These are phyloP conservation scores for Camelina neglecta DNA, from an alignment of 345 rosid genomes.

Conservation along the genomic window DNA sequence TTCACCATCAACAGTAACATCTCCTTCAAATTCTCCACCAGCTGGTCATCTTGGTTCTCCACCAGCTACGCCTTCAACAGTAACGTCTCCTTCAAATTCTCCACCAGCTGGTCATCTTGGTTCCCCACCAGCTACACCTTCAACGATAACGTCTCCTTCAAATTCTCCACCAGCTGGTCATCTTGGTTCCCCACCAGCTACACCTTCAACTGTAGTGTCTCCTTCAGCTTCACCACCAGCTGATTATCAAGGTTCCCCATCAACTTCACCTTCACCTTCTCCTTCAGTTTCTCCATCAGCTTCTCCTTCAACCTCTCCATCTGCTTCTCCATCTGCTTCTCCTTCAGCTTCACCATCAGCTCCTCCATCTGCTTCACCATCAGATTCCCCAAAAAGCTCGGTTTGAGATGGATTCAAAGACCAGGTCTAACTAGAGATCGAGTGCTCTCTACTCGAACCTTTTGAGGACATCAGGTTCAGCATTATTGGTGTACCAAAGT, in stretches of 20 bases:
- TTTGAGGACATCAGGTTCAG: too few relatives aligned
- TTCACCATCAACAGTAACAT: neutral
- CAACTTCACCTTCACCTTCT: constrained; percentile 8
- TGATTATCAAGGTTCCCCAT: neutral
- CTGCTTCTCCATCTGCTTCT: neutral
- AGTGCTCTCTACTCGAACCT: too few relatives aligned
- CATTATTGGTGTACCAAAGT: too few relatives aligned
- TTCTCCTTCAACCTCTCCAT: neutral
- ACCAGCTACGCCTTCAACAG: neutral
- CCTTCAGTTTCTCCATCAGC: neutral
- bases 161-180: neutral
- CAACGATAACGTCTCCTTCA: neutral
- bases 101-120: neutral
- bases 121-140: neutral
- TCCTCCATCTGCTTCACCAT: neutral
- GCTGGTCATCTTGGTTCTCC: neutral
- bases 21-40: constrained; percentile 12
- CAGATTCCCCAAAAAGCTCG: too few relatives aligned
- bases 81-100: constrained; percentile 2
- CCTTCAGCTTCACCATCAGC: neutral
- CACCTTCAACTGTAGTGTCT: neutral
- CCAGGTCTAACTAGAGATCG: too few relatives aligned
- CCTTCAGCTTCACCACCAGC: neutral
- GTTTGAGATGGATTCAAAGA: too few relatives aligned
- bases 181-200: neutral